A percentile compares a stretch with the other conserved stretches of the same genome.
phyloP scores from a whole-genome alignment of 768 basidiomycete genomes.

The Brasilioporus rufonigricans region DNA sequence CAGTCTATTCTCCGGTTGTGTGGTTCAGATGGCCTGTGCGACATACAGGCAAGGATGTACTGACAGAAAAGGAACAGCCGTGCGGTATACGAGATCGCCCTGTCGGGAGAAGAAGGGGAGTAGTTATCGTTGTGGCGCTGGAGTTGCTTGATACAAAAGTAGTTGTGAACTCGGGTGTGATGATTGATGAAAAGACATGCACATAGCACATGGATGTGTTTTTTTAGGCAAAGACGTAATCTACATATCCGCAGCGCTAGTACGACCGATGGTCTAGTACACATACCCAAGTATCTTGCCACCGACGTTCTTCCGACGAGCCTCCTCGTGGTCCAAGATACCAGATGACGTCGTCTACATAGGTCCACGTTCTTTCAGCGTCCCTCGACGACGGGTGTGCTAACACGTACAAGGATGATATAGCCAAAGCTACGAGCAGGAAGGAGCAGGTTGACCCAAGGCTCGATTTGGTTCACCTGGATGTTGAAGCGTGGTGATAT shows the following conservation, averaged over 20 bases:
- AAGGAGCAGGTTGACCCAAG: slow-evolving; percentile 95
- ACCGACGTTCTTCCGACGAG: slow-evolving; percentile 96
- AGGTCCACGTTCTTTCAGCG: not conserved
- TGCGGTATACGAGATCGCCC: too few relatives aligned
- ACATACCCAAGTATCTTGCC: slow-evolving; percentile 93
- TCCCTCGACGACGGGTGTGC: not conserved
- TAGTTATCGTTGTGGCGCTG: not conserved
- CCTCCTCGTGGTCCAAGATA: slow-evolving; percentile 99
- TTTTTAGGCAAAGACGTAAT: slow-evolving; percentile 21
- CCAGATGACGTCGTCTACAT: slow-evolving; percentile 96
- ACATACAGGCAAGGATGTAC: too few relatives aligned
- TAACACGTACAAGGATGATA: slow-evolving; percentile 78
- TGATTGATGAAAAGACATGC: not conserved
- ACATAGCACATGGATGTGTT: not conserved
- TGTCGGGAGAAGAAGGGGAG: too few relatives aligned
- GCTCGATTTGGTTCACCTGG: slow-evolving; percentile 87
- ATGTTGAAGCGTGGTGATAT: slow-evolving; percentile 99
- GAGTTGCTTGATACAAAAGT: not conserved
- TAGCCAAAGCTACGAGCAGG: slow-evolving; percentile 96
- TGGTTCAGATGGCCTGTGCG: not conserved
- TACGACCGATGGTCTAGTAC: slow-evolving; percentile 51
- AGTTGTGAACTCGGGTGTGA: not conserved
- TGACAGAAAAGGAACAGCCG: too few relatives aligned
- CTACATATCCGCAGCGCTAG: slow-evolving; percentile 18
- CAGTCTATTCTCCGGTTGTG: not conserved